A percentile compares a stretch with the other conserved stretches of the same genome.
phyloP scores from a whole-genome alignment of 1,139 yeast species.

The Kodamaea alishanica region DNA sequence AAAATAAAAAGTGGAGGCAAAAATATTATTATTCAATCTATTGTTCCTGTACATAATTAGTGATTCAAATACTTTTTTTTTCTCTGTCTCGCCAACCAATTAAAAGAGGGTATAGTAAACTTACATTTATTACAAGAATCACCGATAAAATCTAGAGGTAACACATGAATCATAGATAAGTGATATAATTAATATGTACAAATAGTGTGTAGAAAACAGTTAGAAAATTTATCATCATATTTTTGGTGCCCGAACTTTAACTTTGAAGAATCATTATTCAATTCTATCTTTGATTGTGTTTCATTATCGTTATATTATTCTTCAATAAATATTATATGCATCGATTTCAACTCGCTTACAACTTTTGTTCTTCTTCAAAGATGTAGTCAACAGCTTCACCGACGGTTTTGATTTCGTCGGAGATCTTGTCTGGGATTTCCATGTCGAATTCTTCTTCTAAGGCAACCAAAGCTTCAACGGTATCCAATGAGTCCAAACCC shows the following conservation, averaged over 20 bases:
- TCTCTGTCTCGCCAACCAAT: constrained; percentile 1
- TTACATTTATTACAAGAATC: too few species aligned
- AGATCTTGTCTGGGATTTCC: constrained; percentile 65
- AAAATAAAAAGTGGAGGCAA: neutral
- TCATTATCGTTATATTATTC: neutral
- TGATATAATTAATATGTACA: constrained; percentile 1
- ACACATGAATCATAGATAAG: neutral
- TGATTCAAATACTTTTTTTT: neutral
- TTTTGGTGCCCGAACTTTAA: neutral
- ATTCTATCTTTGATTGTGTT: neutral
- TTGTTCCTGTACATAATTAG: too few species aligned
- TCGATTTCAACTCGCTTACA: constrained; percentile 19
- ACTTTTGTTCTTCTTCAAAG: constrained; percentile 46
- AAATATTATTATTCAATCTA: neutral
- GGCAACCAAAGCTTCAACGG: constrained; percentile 69
- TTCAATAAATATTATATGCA: neutral
- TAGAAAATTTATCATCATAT: neutral
- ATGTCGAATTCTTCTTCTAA: constrained; percentile 71
- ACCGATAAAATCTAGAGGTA: too few species aligned
- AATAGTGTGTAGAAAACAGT: neutral
- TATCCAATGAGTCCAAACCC: constrained; percentile 68
- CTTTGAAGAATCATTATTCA: neutral
- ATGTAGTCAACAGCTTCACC: constrained; percentile 66
- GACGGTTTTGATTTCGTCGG: constrained; percentile 66
- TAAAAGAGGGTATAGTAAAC: neutral